Conservation (phyloP, 495 filamentous ascomycete species). For the Talaromyces trachyspermus region DNA sequence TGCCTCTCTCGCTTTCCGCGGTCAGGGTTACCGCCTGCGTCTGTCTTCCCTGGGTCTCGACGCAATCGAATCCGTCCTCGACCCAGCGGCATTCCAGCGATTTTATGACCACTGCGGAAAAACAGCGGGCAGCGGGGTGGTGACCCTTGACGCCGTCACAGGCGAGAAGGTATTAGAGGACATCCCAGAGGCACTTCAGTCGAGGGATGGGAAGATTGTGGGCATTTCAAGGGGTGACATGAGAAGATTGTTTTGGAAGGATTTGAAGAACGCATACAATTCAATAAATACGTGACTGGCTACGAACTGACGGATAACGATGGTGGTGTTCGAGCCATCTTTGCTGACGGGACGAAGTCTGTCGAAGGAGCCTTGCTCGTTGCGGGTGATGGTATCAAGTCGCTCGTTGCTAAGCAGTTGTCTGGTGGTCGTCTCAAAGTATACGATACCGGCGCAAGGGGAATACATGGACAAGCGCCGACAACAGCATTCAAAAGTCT, state of each 20-base stretch:
- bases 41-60: conserved; percentile 42
- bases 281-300: conserved; percentile 38
- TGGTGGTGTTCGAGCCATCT: conserved; percentile 36
- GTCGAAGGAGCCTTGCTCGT: conserved; percentile 41
- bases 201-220: conserved; percentile 41
- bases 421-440: conserved; percentile 41
- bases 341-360: conserved; percentile 44
- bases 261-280: conserved; percentile 37
- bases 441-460: conserved; percentile 46
- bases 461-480: conserved; percentile 49
- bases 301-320: conserved; percentile 40
- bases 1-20: conserved; percentile 38
- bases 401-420: conserved; percentile 42
- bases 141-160: conserved; percentile 36
- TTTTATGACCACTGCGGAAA: conserved; percentile 49
- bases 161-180: conserved; percentile 22
- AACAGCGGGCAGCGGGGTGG: conserved; percentile 41
- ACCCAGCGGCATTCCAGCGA: conserved; percentile 24
- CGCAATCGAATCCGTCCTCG: conserved; percentile 44
- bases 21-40: conserved; percentile 47
- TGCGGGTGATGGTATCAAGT: conserved; percentile 47
- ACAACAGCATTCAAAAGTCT: conserved; percentile 45
- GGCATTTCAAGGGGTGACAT: conserved; percentile 46
- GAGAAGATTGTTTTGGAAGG: conserved; percentile 40
- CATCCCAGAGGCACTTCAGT: conserved; percentile 20